Evolutionary conservation across 208 protist species (phyloP), one percentile per base, ranked within the genome.

Genomic region (Acanthamoeba castellanii): DNA sequence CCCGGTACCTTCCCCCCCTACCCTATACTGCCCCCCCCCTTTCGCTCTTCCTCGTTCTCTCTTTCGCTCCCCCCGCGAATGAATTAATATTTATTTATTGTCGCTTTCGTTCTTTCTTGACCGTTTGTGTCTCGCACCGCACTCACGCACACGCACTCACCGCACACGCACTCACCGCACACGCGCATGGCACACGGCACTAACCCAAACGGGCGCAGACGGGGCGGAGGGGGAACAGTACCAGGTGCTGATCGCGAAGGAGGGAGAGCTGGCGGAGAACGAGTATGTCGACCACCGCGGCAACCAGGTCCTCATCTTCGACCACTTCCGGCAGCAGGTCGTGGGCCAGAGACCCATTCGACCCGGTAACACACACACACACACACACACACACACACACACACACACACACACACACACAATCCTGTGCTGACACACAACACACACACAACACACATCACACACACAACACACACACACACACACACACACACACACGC

Each of bases 311-410:
- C 2, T 97, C 11, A 84, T 81, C 20, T 97, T 95, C 61, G 96
- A 97, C 85, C 96, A 97, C 66, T 94, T 97, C 37, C 96, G 96
- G 68, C 96, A 97, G 18, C 78, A 87, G 50, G 78, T 87, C 78
- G 78, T 87, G 11, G 78, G 78, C 50, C 78, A 87, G 27, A 42
- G 78, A 5, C 47, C 78, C 14, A 87, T 87, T 20, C 18, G 50
- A 61, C 78, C 78, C 6, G 89, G 96, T 97, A n/a, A 78, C 30
- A 8, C 37, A 25, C 18, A 5, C 74, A 27, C 74, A 20, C 74
- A 57, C 34, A 47, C 20, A 7, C 18, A 6, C 34, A 27, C 74
- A n/a, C 74, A 52, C 47, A 37, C 32, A 37, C 32, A 9, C 66
- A n/a, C 32, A 74, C 66, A n/a, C n/a, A n/a, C n/a, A n/a, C n/a